Conservation (phyloP, 306 rosid species). For the Trifolium pratense region DNA sequence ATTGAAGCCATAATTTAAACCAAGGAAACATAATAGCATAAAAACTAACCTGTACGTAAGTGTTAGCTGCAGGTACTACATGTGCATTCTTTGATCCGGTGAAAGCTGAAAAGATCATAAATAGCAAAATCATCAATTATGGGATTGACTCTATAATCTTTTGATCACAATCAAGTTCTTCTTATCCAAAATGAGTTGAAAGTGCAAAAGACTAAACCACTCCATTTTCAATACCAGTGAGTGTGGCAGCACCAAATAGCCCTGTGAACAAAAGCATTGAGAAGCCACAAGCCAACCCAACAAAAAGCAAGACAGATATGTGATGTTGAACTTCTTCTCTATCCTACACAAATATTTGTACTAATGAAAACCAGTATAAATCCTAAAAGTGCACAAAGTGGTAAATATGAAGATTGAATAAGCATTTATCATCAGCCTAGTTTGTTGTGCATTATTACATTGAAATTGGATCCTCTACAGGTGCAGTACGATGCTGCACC, state of each 20-base stretch:
- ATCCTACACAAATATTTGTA: conserved; percentile 61
- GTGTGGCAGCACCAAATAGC: conserved; percentile 69
- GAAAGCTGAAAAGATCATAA: conserved; percentile 67
- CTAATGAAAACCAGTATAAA: conserved; percentile 17
- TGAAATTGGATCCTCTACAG: not conserved
- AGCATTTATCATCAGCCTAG: not conserved
- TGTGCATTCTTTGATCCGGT: conserved; percentile 70
- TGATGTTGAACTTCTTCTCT: conserved; percentile 79
- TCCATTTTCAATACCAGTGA: conserved; percentile 65
- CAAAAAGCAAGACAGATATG: conserved; percentile 69
- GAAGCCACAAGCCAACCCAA: conserved; percentile 81
- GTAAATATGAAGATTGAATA: conserved; percentile 22
- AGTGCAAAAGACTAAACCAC: conserved; percentile 35
- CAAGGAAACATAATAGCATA: not conserved
- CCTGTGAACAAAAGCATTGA: conserved; percentile 77
- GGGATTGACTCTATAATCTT: conserved; percentile 36
- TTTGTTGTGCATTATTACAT: not conserved
- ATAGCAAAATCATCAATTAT: conserved; percentile 47
- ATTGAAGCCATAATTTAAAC: conserved; percentile 27
- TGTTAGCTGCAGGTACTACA: conserved; percentile 80
- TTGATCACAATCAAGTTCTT: conserved; percentile 35
- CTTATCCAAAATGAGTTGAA: conserved; percentile 27
- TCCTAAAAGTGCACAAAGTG: conserved; percentile 30
- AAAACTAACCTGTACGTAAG: conserved; percentile 79
- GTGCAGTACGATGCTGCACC: not conserved